These are phyloP conservation scores for Candida maesae DNA, from an alignment of 805 yeast species.

Conservation along the genomic window DNA sequence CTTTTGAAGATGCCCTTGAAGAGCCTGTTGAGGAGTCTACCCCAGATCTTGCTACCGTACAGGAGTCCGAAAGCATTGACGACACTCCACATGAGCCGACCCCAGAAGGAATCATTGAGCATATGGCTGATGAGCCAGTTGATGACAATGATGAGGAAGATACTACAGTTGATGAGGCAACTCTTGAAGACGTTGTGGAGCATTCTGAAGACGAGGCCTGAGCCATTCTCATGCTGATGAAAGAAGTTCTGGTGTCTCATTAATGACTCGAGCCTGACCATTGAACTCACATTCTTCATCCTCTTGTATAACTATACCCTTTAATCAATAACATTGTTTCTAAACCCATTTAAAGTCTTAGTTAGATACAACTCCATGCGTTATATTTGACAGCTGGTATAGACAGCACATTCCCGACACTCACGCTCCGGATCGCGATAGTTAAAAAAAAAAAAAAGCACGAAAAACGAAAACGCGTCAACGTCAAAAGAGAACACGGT, in stretches of 20 bases:
- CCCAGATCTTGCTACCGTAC: conserved; percentile 2
- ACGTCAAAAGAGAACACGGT: conserved; percentile 12
- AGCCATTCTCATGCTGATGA: conserved; percentile 1
- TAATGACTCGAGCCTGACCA: too few relatives aligned
- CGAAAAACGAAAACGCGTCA: conserved; percentile 17
- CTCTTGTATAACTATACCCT: too few relatives aligned
- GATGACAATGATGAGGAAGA: not conserved
- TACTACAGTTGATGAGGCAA: not conserved
- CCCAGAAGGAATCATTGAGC: conserved; percentile 8
- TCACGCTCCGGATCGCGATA: too few relatives aligned
- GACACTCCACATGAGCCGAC: not conserved
- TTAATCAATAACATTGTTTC: too few relatives aligned
- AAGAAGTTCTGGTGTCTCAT: too few relatives aligned
- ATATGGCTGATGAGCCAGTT: conserved; percentile 1
- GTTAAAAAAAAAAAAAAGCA: too few relatives aligned
- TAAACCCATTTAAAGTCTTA: too few relatives aligned
- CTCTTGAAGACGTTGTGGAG: not conserved
- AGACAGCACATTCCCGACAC: conserved; percentile 19
- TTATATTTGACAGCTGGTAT: too few relatives aligned
- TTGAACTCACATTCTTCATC: too few relatives aligned
- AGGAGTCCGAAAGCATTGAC: conserved; percentile 1
- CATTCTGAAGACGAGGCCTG: conserved; percentile 1
- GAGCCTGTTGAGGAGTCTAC: conserved; percentile 3
- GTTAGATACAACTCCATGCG: too few relatives aligned
- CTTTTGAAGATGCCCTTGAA: not conserved